Base-by-base conservation (phyloP, 495 filamentous ascomycete genomes). In the Aspergillus ellipticus region DNA sequence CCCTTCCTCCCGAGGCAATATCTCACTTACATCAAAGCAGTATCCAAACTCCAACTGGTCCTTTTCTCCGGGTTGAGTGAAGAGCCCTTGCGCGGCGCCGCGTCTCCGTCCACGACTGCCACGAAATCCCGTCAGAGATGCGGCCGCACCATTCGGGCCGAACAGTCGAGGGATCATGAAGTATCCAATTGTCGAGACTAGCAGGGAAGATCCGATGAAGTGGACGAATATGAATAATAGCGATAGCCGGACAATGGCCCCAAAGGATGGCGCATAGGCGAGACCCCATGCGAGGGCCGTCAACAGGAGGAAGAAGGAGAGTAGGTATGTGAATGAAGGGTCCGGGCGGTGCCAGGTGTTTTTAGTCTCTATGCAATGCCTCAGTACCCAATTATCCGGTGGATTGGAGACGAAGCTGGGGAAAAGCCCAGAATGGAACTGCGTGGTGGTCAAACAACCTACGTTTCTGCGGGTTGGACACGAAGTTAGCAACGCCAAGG, bases 341-440 rank as follows among this genome's bases (percentile, higher is more conserved):
- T 90, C 87, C 48, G 87, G 82, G 49, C 85, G 83, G 64, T 89
- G 86, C 82, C 84, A 89, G 63, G 86, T 87, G 66, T 89, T 89
- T 71, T 88, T 87, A 3, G 86, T 89, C 80, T 88, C 85, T 89
- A 58, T 43, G 20, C 33, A 48, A 54, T 21, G 3, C 20, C 17
- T 55, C 26, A 31, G 53, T 26, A 19, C 22, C n/a, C n/a, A n/a
- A n/a, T n/a, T n/a, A n/a, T n/a, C n/a, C 6, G 31, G 15, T 10
- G 7, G 47, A 21, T 31, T 49, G 22, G 10, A n/a, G 11, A 39
- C 11, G 11, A 13, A 3, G 35, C 9, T n/a, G 35, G 35, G 45
- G 22, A 15, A 29, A 6, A 10, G 16, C 7, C 15, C 2, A 16
- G 2, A n/a, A 48, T 28, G 45, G 13, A 22, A 29, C 15, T 29